Evolutionary conservation across 2,329 filamentous ascomycete genomes (phyloP), one percentile per base, ranked within the genome.

Genomic region (Byssoonygena ceratinophila): DNA sequence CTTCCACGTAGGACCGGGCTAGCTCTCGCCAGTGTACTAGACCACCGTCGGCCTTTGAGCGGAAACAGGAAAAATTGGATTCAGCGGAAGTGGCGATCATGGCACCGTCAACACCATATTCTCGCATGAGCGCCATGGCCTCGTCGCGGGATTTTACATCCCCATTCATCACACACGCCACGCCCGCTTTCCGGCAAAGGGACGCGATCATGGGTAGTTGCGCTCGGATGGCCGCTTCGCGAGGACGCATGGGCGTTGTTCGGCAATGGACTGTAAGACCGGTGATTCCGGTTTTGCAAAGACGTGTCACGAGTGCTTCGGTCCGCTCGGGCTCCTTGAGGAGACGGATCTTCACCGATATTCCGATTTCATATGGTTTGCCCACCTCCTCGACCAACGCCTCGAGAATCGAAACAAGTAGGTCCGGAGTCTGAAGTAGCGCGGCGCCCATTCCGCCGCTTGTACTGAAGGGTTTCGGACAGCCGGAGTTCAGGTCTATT

Each of bases 401-500:
- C 56, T 85, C 82, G 6, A 98, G 76, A 58, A 98, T 98, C 0
- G 83, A 78, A 60, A 83, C 85, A 0, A 98, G 78, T 62, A 80
- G 82, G 58, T 97, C 90, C 0, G 92, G 91, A 0, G 85, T 91
- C 60, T 80, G 81, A 14, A 98, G 78, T 18, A 98, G 77, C 1
- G 90, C 91, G 0, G 92, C 92, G 46, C 92, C 92, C 92, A 98
- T 98, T 46, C 92, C 92, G 55, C 89, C 89, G 57, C 79, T 80
- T 1, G 91, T 95, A 63, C 87, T 94, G 70, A 98, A 98, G 0
- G 91, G 87, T 69, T 98, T 98, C 0, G 92, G 92, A 65, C 92
- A 98, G n/a, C 92, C 92, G 0, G 92, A 89, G 67, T 98, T 98
- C 57, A 98, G 85, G 67, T 97, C 92, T 60, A 98, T 96, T 55